Evolutionary conservation across 169 alveolate species (phyloP).

Genomic region (Eimeria nieschulzi): DNA sequence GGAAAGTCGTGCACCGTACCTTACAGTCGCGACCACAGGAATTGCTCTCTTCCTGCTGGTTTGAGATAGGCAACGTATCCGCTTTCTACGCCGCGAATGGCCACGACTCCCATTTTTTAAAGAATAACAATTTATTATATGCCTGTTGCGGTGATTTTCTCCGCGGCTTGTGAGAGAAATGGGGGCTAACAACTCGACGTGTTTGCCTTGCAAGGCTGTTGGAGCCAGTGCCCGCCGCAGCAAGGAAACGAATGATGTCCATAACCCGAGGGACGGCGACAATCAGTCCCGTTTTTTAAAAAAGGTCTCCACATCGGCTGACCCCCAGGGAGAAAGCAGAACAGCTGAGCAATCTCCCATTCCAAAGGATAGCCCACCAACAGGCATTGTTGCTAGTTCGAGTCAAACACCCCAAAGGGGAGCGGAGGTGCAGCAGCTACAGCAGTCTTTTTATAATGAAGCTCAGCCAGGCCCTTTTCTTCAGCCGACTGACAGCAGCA

Average conservation of each 20-base stretch:
- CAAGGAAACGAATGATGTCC: conserved; percentile 10
- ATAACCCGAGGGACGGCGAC: neutral
- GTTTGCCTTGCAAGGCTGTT: conserved; percentile 59
- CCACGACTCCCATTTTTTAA: too few species aligned
- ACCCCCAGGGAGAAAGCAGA: conserved; percentile 31
- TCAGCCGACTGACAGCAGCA: neutral
- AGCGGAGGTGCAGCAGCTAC: neutral
- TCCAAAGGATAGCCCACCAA: conserved; percentile 14
- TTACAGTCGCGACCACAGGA: neutral
- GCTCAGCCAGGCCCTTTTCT: neutral
- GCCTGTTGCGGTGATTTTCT: too few species aligned
- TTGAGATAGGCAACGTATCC: conserved; percentile 34
- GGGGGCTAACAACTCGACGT: conserved; percentile 68
- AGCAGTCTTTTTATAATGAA: neutral
- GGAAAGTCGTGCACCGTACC: conserved; percentile 11
- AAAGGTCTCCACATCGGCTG: conserved; percentile 59
- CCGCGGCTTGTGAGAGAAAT: neutral
- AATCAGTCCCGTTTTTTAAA: conserved; percentile 3
- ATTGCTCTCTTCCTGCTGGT: too few species aligned
- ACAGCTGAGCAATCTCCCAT: conserved; percentile 13
- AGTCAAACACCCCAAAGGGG: neutral
- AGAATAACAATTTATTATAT: too few species aligned
- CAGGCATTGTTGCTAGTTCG: neutral
- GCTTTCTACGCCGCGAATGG: neutral
- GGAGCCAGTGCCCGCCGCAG: conserved; percentile 63